Conservation (phyloP, 345 rosid species). For the Rhodomyrtus tomentosa region DNA sequence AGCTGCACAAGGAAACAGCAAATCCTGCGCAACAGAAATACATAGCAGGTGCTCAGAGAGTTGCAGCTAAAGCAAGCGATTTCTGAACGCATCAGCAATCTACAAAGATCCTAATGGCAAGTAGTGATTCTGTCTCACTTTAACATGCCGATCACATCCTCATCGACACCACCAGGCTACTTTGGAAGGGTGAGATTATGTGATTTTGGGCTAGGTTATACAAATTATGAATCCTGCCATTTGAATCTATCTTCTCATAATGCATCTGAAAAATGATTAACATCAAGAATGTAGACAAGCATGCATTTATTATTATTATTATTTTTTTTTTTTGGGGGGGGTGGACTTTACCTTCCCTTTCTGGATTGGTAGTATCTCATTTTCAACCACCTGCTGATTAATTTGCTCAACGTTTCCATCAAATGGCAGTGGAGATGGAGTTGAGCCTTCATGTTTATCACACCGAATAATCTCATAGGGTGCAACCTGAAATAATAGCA, state of each 20-base stretch:
- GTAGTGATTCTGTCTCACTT: background rate
- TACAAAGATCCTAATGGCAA: background rate
- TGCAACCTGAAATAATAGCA: slow-evolving; percentile 47
- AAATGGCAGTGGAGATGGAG: slow-evolving; percentile 11
- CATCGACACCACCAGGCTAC: background rate
- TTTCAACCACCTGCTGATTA: slow-evolving; percentile 26
- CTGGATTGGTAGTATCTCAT: slow-evolving; percentile 19
- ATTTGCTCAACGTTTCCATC: slow-evolving; percentile 37
- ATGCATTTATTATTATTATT: too few relatives aligned
- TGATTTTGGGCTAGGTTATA: background rate
- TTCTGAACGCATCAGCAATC: background rate
- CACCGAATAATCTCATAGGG: slow-evolving; percentile 61
- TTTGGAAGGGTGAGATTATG: background rate
- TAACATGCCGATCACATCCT: background rate
- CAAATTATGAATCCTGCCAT: background rate
- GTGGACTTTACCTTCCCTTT: slow-evolving; percentile 40
- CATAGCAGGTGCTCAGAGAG: background rate
- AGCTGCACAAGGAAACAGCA: slow-evolving; percentile 12
- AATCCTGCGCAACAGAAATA: slow-evolving; percentile 26
- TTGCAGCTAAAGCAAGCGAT: background rate
- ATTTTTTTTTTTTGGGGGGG: background rate
- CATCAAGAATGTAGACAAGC: background rate
- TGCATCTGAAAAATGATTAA: background rate
- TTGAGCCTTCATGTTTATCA: slow-evolving; percentile 48
- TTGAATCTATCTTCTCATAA: background rate